Percentiles rank a stretch among this genome's conserved stretches.
phyloP scores from a whole-genome alignment of 768 basidiomycete genomes.

The Rubroboletus satanas region DNA sequence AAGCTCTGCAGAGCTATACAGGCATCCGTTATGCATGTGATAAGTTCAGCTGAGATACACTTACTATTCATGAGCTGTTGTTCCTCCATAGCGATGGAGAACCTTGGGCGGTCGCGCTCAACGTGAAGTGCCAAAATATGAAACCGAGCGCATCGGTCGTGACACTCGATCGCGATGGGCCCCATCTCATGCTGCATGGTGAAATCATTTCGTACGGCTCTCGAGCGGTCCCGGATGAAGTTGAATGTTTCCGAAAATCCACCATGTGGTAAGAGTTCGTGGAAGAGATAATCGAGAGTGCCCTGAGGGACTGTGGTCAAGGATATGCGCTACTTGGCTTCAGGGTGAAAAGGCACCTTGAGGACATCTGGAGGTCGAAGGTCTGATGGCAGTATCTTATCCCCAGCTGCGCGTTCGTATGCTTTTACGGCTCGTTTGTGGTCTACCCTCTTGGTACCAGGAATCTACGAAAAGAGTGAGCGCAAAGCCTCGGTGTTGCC shows the following conservation, averaged over 20 bases:
- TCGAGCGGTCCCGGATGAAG: slow-evolving; percentile 90
- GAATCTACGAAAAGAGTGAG: slow-evolving; percentile 54
- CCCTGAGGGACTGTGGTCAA: slow-evolving; percentile 39
- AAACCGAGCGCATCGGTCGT: slow-evolving; percentile 91
- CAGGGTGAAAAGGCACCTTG: slow-evolving; percentile 43
- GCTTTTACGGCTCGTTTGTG: slow-evolving; percentile 88
- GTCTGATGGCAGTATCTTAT: slow-evolving; percentile 88
- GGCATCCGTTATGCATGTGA: background rate
- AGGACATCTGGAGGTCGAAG: slow-evolving; percentile 83
- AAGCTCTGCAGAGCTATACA: slow-evolving; percentile 82
- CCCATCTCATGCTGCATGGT: slow-evolving; percentile 87
- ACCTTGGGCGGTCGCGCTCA: slow-evolving; percentile 51
- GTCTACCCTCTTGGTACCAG: slow-evolving; percentile 81
- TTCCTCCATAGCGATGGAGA: slow-evolving; percentile 71
- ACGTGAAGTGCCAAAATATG: slow-evolving; percentile 82
- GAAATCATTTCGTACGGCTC: slow-evolving; percentile 89
- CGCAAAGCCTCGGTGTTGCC: slow-evolving; percentile 4
- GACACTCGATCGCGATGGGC: slow-evolving; percentile 76
- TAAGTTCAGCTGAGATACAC: slow-evolving; percentile 25
- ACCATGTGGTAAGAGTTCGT: slow-evolving; percentile 64
- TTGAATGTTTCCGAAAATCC: slow-evolving; percentile 69
- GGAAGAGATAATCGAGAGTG: slow-evolving; percentile 92
- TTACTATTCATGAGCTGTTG: slow-evolving; percentile 90
- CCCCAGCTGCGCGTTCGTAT: slow-evolving; percentile 92
- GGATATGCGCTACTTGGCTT: background rate